Evolutionary conservation across 768 basidiomycete species (phyloP).

Genomic region (Polyporus arcularius): DNA sequence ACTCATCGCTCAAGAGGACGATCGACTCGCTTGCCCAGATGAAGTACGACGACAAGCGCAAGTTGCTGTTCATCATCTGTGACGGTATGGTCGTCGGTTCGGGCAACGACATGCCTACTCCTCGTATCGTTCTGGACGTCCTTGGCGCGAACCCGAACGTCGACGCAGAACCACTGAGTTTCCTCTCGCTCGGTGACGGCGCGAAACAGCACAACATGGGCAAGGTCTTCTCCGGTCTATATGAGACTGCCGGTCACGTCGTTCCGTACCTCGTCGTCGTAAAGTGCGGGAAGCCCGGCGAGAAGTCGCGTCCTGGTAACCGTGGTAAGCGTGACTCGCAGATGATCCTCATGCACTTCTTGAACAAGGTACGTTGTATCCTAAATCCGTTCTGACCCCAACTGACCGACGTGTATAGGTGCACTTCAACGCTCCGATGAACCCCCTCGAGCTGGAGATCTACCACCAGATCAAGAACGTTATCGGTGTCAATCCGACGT

Average conservation of each 20-base stretch:
- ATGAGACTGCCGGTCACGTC: slow-evolving; percentile 92
- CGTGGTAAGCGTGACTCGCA: slow-evolving; percentile 98
- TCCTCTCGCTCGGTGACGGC: slow-evolving; percentile 91
- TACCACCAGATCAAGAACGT: slow-evolving; percentile 99
- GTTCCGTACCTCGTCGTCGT: slow-evolving; percentile 92
- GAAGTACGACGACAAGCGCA: slow-evolving; percentile 98
- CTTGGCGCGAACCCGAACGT: slow-evolving; percentile 91
- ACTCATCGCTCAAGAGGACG: slow-evolving; percentile 77
- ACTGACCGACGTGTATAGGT: slow-evolving; percentile 51
- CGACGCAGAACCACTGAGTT: slow-evolving; percentile 94
- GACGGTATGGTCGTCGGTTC: slow-evolving; percentile 98
- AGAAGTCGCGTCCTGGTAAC: slow-evolving; percentile 92
- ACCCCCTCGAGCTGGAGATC: slow-evolving; percentile 95
- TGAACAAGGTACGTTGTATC: slow-evolving; percentile 75
- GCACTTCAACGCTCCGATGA: slow-evolving; percentile 96
- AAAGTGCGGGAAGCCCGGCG: slow-evolving; percentile 95
- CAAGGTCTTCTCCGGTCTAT: slow-evolving; percentile 95
- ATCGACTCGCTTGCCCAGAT: slow-evolving; percentile 93
- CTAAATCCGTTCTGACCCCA: neutral
- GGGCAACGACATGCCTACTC: slow-evolving; percentile 95
- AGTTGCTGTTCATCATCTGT: slow-evolving; percentile 89
- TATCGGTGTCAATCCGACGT: slow-evolving; percentile 97
- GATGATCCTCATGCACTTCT: slow-evolving; percentile 94
- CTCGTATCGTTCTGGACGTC: slow-evolving; percentile 94
- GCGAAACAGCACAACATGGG: slow-evolving; percentile 98